phyloP scores from a whole-genome alignment of 805 yeast genomes.

The baker's yeast (Saccharomyces cerevisiae) region DNA sequence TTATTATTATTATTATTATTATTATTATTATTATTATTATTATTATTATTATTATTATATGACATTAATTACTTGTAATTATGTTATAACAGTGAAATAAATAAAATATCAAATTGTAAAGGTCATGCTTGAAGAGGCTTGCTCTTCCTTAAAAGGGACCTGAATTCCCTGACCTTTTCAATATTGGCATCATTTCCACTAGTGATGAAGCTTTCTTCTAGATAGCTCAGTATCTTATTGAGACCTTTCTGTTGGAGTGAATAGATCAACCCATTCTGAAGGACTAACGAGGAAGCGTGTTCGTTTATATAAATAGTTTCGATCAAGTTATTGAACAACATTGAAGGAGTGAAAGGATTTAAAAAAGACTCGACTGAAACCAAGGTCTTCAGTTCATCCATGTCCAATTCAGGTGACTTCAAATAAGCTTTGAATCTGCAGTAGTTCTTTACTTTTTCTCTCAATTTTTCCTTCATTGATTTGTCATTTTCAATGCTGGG shows the following conservation, averaged over 20 bases:
- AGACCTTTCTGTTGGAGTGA: conserved; percentile 9
- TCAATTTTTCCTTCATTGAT: conserved; percentile 2
- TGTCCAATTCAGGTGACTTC: conserved; percentile 14
- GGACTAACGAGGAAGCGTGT: conserved; percentile 3
- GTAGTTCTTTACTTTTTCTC: conserved; percentile 17
- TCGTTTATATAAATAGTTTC: conserved; percentile 24
- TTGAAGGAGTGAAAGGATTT: conserved; percentile 14
- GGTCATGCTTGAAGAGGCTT: not conserved
- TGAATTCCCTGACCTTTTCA: conserved; percentile 13
- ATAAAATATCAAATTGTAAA: conserved; percentile 17
- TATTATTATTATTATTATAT: not conserved
- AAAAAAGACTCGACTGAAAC: conserved; percentile 18
- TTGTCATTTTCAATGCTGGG: conserved; percentile 1
- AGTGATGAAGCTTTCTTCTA: conserved; percentile 8
- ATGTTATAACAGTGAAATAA: not conserved
- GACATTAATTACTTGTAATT: not conserved
- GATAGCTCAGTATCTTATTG: conserved; percentile 4
- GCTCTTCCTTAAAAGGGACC: conserved; percentile 1
- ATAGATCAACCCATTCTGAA: conserved; percentile 13
- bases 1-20: not conserved
- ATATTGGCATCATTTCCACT: conserved; percentile 12
- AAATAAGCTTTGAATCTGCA: conserved; percentile 23
- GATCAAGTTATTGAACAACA: conserved; percentile 26
- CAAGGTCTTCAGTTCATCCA: conserved; percentile 15
- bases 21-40: not conserved